phyloP scores from a whole-genome alignment of 352 stramenopile species.

The Globisporangium solare region DNA sequence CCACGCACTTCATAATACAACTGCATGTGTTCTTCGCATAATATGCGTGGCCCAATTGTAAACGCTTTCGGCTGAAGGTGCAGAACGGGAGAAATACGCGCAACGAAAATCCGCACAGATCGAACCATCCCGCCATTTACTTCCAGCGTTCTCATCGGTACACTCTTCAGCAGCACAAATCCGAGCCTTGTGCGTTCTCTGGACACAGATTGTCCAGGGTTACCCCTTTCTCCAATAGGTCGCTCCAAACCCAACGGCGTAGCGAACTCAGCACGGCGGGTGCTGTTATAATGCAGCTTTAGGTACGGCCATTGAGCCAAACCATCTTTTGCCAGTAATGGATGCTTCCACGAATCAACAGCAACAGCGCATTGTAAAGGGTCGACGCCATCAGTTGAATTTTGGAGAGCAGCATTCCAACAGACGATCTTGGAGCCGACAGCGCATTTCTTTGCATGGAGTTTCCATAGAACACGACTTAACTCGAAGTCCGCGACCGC shows the following conservation, averaged over 20 bases:
- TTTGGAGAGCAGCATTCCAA: constrained; percentile 66
- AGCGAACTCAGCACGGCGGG: constrained; percentile 37
- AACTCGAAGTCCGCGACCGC: constrained; percentile 44
- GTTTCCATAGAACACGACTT: constrained; percentile 40
- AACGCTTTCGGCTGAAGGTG: constrained; percentile 67
- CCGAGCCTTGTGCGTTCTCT: constrained; percentile 9
- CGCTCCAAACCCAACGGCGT: constrained; percentile 45
- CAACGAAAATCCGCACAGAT: constrained; percentile 46
- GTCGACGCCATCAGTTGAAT: constrained; percentile 58
- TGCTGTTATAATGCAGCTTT: constrained; percentile 66
- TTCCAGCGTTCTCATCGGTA: constrained; percentile 60
- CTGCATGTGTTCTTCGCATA: constrained; percentile 59
- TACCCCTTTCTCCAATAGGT: constrained; percentile 3
- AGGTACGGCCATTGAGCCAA: constrained; percentile 50
- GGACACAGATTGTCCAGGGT: background rate
- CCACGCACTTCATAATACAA: constrained; percentile 43
- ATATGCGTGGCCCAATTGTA: constrained; percentile 50
- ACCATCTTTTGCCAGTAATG: constrained; percentile 47
- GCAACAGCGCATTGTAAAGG: constrained; percentile 58
- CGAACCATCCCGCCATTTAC: constrained; percentile 56
- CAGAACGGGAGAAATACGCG: constrained; percentile 50
- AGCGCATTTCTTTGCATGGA: constrained; percentile 28
- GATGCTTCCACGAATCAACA: constrained; percentile 37
- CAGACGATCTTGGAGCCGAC: constrained; percentile 59
- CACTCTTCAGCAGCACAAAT: constrained; percentile 57